Percentiles rank a stretch among this genome's conserved stretches.
Conservation (phyloP, 169 alveolate species). For the Babesia bovis region DNA sequence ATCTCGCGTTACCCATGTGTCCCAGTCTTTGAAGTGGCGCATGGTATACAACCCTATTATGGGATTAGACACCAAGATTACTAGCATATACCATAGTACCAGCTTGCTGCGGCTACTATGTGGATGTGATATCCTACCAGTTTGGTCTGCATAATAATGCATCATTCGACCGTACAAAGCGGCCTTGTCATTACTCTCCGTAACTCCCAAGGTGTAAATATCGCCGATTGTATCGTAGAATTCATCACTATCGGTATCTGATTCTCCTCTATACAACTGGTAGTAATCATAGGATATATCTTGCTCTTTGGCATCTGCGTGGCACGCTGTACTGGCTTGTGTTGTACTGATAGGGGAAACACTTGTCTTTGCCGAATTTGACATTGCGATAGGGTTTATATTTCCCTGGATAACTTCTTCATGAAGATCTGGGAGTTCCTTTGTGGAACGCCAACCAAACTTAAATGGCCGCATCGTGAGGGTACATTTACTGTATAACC, state of each 20-base stretch:
- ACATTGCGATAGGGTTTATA: no score
- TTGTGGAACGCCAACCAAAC: no score
- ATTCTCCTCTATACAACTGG: neutral
- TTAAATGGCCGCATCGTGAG: no score
- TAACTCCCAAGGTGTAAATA: conserved; percentile 24
- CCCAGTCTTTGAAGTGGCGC: conserved; percentile 51
- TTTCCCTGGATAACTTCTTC: no score
- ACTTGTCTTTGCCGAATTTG: neutral
- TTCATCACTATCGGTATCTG: conserved; percentile 15
- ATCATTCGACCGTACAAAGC: conserved; percentile 39
- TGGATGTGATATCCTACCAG: conserved; percentile 6
- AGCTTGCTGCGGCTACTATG: conserved; percentile 5
- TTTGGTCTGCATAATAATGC: conserved; percentile 32
- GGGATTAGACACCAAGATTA: conserved; percentile 46
- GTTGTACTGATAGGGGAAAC: neutral
- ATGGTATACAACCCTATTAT: conserved; percentile 46
- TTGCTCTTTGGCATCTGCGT: no score
- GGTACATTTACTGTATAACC: no score
- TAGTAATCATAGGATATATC: neutral
- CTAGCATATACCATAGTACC: conserved; percentile 50
- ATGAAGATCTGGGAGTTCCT: no score
- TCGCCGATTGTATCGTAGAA: conserved; percentile 3
- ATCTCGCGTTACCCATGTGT: conserved; percentile 21
- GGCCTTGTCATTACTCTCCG: conserved; percentile 33
- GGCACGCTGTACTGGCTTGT: no score